phyloP scores from a whole-genome alignment of 805 yeast species.

The Lipomyces sp. region DNA sequence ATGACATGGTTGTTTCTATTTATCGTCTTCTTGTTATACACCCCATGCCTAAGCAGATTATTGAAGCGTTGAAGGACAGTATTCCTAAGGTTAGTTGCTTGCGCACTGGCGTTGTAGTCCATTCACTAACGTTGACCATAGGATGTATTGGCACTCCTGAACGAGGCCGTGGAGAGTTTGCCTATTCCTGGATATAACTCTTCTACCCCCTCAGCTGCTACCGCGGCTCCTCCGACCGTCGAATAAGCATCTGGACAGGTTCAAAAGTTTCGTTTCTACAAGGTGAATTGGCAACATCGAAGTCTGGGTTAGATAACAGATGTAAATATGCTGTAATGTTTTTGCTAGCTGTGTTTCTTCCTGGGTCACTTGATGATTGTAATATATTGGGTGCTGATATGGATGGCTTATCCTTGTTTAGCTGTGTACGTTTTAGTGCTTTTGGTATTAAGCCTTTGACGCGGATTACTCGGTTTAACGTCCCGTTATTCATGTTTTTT shows the following conservation, averaged over 20 bases:
- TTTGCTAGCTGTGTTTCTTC: not conserved
- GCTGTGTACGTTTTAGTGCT: not conserved
- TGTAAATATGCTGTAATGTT: not conserved
- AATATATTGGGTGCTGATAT: not conserved
- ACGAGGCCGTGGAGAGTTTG: slow-evolving; percentile 21
- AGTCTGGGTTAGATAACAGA: not conserved
- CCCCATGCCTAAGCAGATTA: slow-evolving; percentile 34
- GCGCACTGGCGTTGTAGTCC: not conserved
- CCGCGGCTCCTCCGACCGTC: not conserved
- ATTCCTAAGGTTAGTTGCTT: slow-evolving; percentile 24
- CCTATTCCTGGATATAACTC: slow-evolving; percentile 8
- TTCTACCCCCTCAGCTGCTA: not conserved
- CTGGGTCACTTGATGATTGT: not conserved
- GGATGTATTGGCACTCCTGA: slow-evolving; percentile 24
- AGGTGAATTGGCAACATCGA: not conserved
- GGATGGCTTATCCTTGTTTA: not conserved
- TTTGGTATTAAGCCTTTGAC: not conserved
- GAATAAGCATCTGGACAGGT: not conserved
- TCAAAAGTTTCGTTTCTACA: not conserved
- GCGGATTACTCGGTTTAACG: not conserved
- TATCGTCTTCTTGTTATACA: slow-evolving; percentile 33
- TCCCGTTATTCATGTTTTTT: not conserved
- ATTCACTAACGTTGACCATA: slow-evolving; percentile 4
- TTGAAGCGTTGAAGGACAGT: slow-evolving; percentile 30
- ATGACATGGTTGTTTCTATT: slow-evolving; percentile 31